Evolutionary conservation across 2,329 filamentous ascomycete genomes (phyloP).

Genomic region (Monosporascus sp.): DNA sequence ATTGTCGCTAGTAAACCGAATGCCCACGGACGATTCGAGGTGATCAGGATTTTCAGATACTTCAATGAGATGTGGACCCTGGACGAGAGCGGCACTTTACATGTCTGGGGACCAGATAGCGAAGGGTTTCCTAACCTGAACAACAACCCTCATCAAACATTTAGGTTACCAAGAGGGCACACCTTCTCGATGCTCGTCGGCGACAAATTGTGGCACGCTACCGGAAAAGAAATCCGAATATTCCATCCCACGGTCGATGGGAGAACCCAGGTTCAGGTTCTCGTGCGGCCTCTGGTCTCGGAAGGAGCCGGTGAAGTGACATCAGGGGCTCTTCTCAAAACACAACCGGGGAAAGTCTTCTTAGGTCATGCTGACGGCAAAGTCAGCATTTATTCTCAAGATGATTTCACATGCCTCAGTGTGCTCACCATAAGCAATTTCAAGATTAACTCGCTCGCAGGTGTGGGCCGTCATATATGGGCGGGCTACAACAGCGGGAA

Average conservation of each 20-base stretch:
- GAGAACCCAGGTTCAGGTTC: slow-evolving; percentile 67
- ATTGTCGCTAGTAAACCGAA: slow-evolving; percentile 63
- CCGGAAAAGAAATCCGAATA: slow-evolving; percentile 80
- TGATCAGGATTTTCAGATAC: slow-evolving; percentile 81
- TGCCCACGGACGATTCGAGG: slow-evolving; percentile 73
- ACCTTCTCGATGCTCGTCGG: slow-evolving; percentile 86
- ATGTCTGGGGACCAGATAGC: slow-evolving; percentile 77
- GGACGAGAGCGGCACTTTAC: slow-evolving; percentile 81
- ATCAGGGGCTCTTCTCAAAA: slow-evolving; percentile 70
- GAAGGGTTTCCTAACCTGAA: slow-evolving; percentile 70
- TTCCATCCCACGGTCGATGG: slow-evolving; percentile 70
- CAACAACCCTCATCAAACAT: slow-evolving; percentile 66
- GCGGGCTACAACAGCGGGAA: slow-evolving; percentile 91
- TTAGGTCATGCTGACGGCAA: slow-evolving; percentile 93
- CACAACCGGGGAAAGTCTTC: slow-evolving; percentile 74
- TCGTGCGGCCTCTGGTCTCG: slow-evolving; percentile 65
- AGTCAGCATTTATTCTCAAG: slow-evolving; percentile 83
- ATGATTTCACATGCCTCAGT: slow-evolving; percentile 70
- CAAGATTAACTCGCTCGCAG: slow-evolving; percentile 85
- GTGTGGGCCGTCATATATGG: slow-evolving; percentile 81
- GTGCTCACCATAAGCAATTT: slow-evolving; percentile 85
- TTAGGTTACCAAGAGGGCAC: slow-evolving; percentile 73
- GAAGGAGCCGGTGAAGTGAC: slow-evolving; percentile 81
- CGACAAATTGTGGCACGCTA: slow-evolving; percentile 80
- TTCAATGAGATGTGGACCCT: slow-evolving; percentile 90